Evolutionary conservation across 1,284 basidiomycete genomes (phyloP).

Genomic region (Puccinia coronata): DNA sequence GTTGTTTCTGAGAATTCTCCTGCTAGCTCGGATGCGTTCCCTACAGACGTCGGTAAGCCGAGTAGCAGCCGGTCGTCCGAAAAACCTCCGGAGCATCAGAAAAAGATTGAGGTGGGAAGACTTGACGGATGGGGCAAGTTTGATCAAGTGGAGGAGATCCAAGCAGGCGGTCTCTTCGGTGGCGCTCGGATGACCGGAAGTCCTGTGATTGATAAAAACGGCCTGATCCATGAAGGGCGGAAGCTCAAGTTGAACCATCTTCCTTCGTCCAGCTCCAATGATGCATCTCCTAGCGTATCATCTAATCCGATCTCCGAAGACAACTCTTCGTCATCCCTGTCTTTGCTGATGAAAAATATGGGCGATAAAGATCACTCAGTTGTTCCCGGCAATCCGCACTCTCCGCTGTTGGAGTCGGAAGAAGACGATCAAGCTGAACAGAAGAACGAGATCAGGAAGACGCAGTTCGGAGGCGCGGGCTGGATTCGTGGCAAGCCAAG

Average conservation of each 20-base stretch:
- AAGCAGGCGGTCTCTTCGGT: constrained; percentile 53
- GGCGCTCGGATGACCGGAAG: constrained; percentile 56
- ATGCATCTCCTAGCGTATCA: not conserved
- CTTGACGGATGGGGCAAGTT: constrained; percentile 50
- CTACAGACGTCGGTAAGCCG: not conserved
- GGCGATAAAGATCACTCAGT: not conserved
- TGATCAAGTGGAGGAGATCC: constrained; percentile 50
- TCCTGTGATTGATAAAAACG: constrained; percentile 55
- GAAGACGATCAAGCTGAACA: not conserved
- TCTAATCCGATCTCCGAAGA: not conserved
- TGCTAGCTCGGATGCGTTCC: constrained; percentile 1
- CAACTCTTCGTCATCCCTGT: not conserved
- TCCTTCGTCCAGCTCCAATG: not conserved
- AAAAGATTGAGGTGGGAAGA: constrained; percentile 35
- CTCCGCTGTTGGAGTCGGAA: not conserved
- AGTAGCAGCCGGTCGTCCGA: constrained; percentile 7
- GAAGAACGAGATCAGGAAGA: constrained; percentile 35
- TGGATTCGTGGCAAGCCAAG: constrained; percentile 50
- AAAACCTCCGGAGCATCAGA: not conserved
- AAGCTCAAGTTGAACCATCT: not conserved
- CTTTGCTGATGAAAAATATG: not conserved
- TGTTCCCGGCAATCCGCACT: not conserved
- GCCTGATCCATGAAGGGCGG: constrained; percentile 54
- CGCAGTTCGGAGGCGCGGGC: constrained; percentile 44
- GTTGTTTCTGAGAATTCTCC: not conserved